Conservation (phyloP, 441 rosid species). For the Erysimum pusillum region DNA sequence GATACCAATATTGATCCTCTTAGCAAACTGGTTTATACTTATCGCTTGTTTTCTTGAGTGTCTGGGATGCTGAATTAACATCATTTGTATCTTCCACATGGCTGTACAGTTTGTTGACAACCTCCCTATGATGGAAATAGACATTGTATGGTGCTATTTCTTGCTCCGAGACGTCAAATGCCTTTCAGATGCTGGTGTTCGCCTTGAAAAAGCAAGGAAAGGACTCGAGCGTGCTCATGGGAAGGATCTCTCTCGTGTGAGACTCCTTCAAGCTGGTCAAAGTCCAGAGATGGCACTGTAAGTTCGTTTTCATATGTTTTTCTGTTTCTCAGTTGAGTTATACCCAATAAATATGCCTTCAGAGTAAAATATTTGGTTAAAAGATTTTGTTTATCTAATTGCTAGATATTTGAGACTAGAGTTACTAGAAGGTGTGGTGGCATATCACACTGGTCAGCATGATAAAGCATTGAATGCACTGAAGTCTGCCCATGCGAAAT, state of each 20-base stretch:
- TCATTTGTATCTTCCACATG: slow-evolving; percentile 6
- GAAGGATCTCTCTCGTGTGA: slow-evolving; percentile 82
- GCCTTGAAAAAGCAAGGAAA: slow-evolving; percentile 84
- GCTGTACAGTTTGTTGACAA: slow-evolving; percentile 79
- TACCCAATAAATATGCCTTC: neutral
- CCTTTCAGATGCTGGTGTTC: slow-evolving; percentile 80
- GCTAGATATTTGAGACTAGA: slow-evolving; percentile 81
- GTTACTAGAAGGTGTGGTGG: slow-evolving; percentile 91
- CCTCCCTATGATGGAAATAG: slow-evolving; percentile 86
- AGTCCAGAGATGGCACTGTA: slow-evolving; percentile 82
- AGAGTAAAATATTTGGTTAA: neutral
- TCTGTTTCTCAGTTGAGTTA: neutral
- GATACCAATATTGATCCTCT: neutral
- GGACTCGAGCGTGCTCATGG: slow-evolving; percentile 92
- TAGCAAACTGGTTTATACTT: neutral
- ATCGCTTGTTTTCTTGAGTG: slow-evolving; percentile 7
- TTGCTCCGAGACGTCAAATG: slow-evolving; percentile 84
- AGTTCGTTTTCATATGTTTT: slow-evolving; percentile 46
- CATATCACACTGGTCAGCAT: slow-evolving; percentile 81
- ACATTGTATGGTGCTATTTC: slow-evolving; percentile 97
- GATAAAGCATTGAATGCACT: slow-evolving; percentile 67
- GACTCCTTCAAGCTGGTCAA: slow-evolving; percentile 80
- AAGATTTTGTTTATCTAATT: slow-evolving; percentile 13
- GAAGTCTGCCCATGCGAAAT: slow-evolving; percentile 77
- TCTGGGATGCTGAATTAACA: neutral